phyloP scores from a whole-genome alignment of 2,329 filamentous ascomycete genomes.

The Chalara sp. region DNA sequence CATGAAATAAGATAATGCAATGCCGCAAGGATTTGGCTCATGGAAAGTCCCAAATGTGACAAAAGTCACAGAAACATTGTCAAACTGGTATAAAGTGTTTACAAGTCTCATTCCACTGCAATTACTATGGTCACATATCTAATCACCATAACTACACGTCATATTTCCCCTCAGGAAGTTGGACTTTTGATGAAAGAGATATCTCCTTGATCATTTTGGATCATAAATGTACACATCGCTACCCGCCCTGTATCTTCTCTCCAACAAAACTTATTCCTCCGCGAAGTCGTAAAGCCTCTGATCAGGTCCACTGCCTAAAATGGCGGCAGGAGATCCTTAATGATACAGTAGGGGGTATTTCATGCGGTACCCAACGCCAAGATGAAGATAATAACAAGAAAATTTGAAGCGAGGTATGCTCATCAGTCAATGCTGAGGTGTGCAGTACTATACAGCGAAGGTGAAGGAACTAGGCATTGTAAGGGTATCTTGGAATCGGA shows the following conservation, averaged over 20 bases:
- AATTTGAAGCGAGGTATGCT: slow-evolving; percentile 17
- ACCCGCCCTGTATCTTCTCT: slow-evolving; percentile 3
- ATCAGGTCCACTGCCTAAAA: slow-evolving; percentile 22
- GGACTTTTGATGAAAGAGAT: slow-evolving; percentile 7
- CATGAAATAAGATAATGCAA: too few relatives aligned
- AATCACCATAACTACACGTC: too few relatives aligned
- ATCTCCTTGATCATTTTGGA: slow-evolving; percentile 18
- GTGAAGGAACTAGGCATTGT: slow-evolving; percentile 8
- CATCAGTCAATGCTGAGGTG: slow-evolving; percentile 13
- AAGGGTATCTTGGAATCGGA: slow-evolving; percentile 17
- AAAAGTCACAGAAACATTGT: too few relatives aligned
- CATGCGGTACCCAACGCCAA: slow-evolving; percentile 23
- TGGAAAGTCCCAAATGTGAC: too few relatives aligned
- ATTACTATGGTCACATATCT: too few relatives aligned
- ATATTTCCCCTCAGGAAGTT: too few relatives aligned
- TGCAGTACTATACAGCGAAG: slow-evolving; percentile 21
- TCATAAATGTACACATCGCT: slow-evolving; percentile 20
- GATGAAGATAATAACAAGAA: slow-evolving; percentile 21
- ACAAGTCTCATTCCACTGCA: too few relatives aligned
- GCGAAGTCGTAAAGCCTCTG: slow-evolving; percentile 21
- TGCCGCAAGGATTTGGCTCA: too few relatives aligned
- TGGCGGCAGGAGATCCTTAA: slow-evolving; percentile 15
- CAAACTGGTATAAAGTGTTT: too few relatives aligned
- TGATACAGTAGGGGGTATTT: slow-evolving; percentile 23
- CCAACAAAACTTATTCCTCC: slow-evolving; percentile 8